A percentile compares a stretch with the other conserved stretches of the same genome.
Evolutionary conservation across 1,139 yeast genomes (phyloP).

Genomic region (Geotrichum reessii): DNA sequence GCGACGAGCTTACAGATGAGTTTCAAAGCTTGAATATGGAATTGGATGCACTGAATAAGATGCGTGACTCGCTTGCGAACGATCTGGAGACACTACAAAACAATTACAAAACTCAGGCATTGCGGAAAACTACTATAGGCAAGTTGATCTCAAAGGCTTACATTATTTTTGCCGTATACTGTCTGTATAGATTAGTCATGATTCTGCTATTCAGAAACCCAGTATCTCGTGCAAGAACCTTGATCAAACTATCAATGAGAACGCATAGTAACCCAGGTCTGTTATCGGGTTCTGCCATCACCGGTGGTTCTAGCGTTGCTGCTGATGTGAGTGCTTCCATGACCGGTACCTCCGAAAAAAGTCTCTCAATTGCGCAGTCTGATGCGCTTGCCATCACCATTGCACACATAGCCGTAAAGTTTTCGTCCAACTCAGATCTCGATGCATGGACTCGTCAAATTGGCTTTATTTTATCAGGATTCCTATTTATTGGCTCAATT

Average conservation of each 20-base stretch:
- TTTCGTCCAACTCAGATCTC: constrained; percentile 35
- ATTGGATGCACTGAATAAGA: constrained; percentile 57
- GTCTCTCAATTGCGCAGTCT: constrained; percentile 15
- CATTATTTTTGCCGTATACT: constrained; percentile 50
- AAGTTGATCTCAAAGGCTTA: constrained; percentile 28
- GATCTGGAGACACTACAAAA: constrained; percentile 31
- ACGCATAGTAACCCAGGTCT: background rate
- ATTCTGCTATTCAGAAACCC: constrained; percentile 36
- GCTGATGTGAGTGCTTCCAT: constrained; percentile 12
- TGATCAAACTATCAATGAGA: constrained; percentile 6
- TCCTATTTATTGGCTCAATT: constrained; percentile 60
- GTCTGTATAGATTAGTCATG: constrained; percentile 56
- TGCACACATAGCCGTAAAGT: constrained; percentile 39
- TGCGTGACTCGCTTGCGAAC: constrained; percentile 30
- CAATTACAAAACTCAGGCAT: constrained; percentile 29
- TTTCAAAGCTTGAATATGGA: constrained; percentile 60
- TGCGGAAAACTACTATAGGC: constrained; percentile 34
- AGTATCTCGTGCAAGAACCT: constrained; percentile 16
- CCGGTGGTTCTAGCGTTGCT: constrained; percentile 8
- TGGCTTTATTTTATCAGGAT: constrained; percentile 59
- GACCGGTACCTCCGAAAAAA: constrained; percentile 10
- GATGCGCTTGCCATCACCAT: constrained; percentile 51
- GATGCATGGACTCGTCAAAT: constrained; percentile 58
- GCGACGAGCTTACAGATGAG: constrained; percentile 52
- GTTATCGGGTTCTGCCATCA: background rate